These are phyloP conservation scores for Gremmenia infestans DNA, from an alignment of 2,329 filamentous ascomycete genomes.

Conservation along the genomic window DNA sequence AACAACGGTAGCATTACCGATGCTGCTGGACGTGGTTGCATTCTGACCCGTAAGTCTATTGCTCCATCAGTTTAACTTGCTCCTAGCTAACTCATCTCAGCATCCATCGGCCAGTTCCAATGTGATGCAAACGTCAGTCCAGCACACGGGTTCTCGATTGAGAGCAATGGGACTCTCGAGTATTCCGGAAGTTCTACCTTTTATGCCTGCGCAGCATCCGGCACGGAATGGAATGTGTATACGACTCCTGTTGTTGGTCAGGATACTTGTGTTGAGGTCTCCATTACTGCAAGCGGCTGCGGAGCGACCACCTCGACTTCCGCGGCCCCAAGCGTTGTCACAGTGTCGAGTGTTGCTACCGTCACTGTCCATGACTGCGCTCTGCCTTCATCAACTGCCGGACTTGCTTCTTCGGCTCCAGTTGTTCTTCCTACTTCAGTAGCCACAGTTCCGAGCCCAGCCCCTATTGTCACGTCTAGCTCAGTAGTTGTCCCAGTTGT, in stretches of 20 bases:
- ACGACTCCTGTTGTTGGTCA: conserved; percentile 36
- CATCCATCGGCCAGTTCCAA: conserved; percentile 20
- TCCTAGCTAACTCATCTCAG: conserved; percentile 1
- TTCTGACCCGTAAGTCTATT: conserved; percentile 48
- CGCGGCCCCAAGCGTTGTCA: not conserved
- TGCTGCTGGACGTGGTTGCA: conserved; percentile 52
- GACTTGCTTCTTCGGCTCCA: not conserved
- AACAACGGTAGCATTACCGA: conserved; percentile 51
- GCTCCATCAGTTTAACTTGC: not conserved
- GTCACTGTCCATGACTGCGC: conserved; percentile 14
- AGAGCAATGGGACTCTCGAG: conserved; percentile 45
- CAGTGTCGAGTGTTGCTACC: not conserved
- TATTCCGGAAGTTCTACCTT: conserved; percentile 47
- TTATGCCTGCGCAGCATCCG: conserved; percentile 53
- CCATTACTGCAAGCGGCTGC: conserved; percentile 40
- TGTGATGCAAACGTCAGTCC: conserved; percentile 49
- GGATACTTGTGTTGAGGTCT: conserved; percentile 46
- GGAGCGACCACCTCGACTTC: conserved; percentile 5
- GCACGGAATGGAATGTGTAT: conserved; percentile 53
- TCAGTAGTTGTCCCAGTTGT: too few species aligned
- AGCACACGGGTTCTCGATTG: conserved; percentile 51
- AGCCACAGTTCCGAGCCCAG: not conserved
- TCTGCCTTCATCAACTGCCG: conserved; percentile 1
- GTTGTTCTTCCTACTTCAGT: not conserved
- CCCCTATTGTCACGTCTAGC: not conserved